Percentiles rank a stretch among this genome's conserved stretches.
Conservation (phyloP, 2,329 filamentous ascomycete species). For the Nannizziopsis barbatae region DNA sequence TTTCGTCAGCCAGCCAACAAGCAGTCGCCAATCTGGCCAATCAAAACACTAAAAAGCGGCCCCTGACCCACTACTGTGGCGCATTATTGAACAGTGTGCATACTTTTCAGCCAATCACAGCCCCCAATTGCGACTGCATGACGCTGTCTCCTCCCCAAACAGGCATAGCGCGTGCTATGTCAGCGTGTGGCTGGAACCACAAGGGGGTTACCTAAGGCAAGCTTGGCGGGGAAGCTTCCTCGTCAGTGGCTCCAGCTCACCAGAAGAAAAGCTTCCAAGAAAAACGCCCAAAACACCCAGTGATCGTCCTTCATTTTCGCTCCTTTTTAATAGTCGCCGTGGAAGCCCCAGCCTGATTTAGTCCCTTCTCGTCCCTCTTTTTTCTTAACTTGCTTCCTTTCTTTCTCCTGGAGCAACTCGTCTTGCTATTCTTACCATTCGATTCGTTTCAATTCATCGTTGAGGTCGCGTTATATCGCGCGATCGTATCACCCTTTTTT, state of each 20-base stretch:
- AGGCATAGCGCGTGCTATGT: neutral
- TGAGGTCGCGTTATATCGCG: too few species aligned
- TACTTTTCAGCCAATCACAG: neutral
- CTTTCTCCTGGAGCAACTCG: constrained; percentile 6
- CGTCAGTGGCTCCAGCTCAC: constrained; percentile 3
- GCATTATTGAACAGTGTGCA: neutral
- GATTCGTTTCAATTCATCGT: too few species aligned
- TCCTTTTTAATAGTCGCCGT: neutral
- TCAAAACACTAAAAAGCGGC: too few species aligned
- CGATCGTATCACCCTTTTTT: neutral
- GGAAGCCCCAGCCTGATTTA: neutral
- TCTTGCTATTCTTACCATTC: neutral
- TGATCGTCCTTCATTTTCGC: constrained; percentile 6
- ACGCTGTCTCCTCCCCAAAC: neutral
- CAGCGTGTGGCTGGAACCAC: constrained; percentile 3
- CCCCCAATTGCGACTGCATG: neutral
- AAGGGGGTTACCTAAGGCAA: neutral
- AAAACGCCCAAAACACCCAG: neutral
- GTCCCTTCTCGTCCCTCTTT: constrained; percentile 2
- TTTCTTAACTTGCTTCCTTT: constrained; percentile 3
- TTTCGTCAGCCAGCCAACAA: too few species aligned
- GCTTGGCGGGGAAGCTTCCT: neutral
- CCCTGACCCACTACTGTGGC: neutral
- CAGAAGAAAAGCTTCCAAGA: neutral
- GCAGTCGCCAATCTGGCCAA: too few species aligned